Conservation (phyloP, 495 filamentous ascomycete genomes). For the Aspergillus taichungensis region DNA sequence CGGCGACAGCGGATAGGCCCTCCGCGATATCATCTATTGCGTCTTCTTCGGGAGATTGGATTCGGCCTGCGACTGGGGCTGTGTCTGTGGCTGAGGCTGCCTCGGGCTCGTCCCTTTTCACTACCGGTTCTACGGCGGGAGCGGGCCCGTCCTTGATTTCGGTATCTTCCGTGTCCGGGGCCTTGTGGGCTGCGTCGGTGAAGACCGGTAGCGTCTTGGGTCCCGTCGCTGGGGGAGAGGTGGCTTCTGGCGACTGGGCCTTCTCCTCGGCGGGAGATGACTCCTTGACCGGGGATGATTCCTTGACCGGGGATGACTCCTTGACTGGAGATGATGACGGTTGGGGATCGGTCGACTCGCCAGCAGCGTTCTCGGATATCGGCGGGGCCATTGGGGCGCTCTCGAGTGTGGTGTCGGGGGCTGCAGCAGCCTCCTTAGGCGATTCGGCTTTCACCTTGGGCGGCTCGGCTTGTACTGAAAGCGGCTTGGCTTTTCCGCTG, state of each 20-base stretch:
- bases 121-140: constrained; percentile 1
- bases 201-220: neutral
- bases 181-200: constrained; percentile 1
- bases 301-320: neutral
- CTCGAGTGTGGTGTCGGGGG: constrained; percentile 20
- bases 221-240: constrained; percentile 1
- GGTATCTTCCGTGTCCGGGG: neutral
- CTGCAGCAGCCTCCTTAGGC: constrained; percentile 14
- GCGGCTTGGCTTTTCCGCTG: constrained; percentile 13
- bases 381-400: constrained; percentile 21
- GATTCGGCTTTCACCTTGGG: constrained; percentile 6
- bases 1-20: constrained; percentile 18
- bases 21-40: constrained; percentile 20
- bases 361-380: constrained; percentile 47
- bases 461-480: constrained; percentile 9
- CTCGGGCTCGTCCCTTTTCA: constrained; percentile 7
- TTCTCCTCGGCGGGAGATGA: constrained; percentile 3
- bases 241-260: neutral
- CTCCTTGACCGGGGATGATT: neutral
- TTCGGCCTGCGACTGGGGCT: constrained; percentile 1
- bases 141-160: constrained; percentile 3
- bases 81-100: constrained; percentile 2
- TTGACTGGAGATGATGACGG: constrained; percentile 3
- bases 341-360: constrained; percentile 39
- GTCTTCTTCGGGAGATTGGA: neutral